Conservation (phyloP, 371 early-diverging fungal genomes). For the Mucor mucedo region DNA sequence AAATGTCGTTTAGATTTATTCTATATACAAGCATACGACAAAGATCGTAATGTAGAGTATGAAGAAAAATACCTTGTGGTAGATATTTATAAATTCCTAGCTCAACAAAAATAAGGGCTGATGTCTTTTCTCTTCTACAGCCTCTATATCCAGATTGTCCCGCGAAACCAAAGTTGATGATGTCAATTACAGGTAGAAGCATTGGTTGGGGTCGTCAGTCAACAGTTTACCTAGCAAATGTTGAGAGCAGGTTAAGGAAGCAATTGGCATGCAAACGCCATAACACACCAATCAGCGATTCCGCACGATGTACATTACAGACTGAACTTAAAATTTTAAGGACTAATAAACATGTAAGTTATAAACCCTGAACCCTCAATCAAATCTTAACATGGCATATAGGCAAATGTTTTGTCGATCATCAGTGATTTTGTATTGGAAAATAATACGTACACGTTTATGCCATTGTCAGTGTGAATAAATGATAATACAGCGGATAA, state of each 20-base stretch:
- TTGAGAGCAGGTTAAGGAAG: not conserved
- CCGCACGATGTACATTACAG: not conserved
- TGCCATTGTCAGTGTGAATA: conserved; percentile 14
- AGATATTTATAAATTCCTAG: not conserved
- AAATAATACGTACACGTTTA: not conserved
- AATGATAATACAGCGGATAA: not conserved
- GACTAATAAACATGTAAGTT: conserved; percentile 23
- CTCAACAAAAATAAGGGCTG: not conserved
- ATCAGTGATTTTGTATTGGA: not conserved
- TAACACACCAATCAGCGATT: not conserved
- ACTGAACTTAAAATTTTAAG: conserved; percentile 9
- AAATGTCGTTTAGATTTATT: not conserved
- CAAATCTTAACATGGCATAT: not conserved
- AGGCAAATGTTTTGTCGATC: conserved; percentile 19
- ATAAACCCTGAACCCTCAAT: not conserved
- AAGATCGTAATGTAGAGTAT: not conserved
- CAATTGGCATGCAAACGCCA: conserved; percentile 14
- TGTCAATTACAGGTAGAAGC: not conserved
- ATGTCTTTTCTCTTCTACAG: not conserved
- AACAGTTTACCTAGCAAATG: conserved; percentile 8
- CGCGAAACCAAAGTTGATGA: not conserved
- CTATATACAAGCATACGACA: not conserved
- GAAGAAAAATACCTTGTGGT: not conserved
- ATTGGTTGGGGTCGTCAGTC: conserved; percentile 17
- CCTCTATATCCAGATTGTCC: not conserved